Base-by-base conservation (phyloP, 176 grass and related monocot genomes). In the Alopecurus myosuroides region DNA sequence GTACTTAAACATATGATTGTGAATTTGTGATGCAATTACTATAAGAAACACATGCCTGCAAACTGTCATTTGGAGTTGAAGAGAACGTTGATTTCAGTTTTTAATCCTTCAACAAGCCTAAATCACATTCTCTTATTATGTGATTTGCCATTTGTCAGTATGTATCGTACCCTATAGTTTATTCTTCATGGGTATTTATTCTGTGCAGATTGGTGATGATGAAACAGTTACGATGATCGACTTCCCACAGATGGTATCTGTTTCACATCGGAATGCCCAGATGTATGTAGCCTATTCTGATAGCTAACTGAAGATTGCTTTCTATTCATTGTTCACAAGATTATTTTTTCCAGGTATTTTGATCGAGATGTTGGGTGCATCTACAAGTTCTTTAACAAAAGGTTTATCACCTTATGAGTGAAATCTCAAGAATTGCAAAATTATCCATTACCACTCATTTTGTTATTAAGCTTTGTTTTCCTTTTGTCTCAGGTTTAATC, bases 191-290 rank as follows among this genome's bases (percentile, higher is more conserved):
- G 11, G 23, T 73, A 19, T 49, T 85, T 42, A 69, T 87, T 40
- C 50, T 68, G 23, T 80, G 28, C 77, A 98, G 97, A 94, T 98
- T 73, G 91, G 94, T 48, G 93, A 94, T 71, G 85, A 92, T 89
- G 97, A 96, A 81, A 94, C 90, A 29, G 80, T 96, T 64, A 95
- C 93, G 0, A 74, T 98, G 86, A 98, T 98, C 60, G 97, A 98
- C 86, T 98, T 98, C 70, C 97, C 91, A 31, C 97, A 98, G 83
- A 96, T 96, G 97, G 97, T 98, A 45, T 98, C 97, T 77, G 97
- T 95, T 88, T 92, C 91, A 33, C 93, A 96, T 85, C 89, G 84
- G 72, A 98, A 98, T 91, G 93, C 97, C 81, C 81, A 98, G 70
- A 98, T 98, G 91, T 98, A 95, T 79, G 82, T 35, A 52, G 1